Conservation (phyloP, 768 basidiomycete genomes). For the Kwoniella mangroviensis region DNA sequence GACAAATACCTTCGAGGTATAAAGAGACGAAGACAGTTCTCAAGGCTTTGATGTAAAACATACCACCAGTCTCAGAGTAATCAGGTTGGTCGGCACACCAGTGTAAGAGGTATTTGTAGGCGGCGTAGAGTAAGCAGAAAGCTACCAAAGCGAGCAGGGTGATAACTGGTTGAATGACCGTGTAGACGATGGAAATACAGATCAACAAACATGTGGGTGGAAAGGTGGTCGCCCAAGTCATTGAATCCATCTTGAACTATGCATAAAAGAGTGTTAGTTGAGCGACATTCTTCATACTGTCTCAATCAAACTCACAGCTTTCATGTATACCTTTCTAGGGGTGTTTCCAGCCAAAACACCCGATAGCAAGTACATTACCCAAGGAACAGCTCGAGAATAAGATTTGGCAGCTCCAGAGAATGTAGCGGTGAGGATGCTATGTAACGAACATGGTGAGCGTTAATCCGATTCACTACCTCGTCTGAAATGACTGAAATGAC, state of each 20-base stretch:
- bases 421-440: constrained; percentile 51
- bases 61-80: constrained; percentile 58
- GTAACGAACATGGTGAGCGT: not conserved
- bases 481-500: not conserved
- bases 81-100: constrained; percentile 59
- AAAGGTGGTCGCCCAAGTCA: constrained; percentile 49
- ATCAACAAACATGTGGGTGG: constrained; percentile 55
- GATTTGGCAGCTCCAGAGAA: constrained; percentile 52
- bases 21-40: constrained; percentile 57
- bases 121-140: constrained; percentile 55
- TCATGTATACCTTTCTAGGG: constrained; percentile 54
- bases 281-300: too few relatives aligned
- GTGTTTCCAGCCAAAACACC: constrained; percentile 55
- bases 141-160: constrained; percentile 53
- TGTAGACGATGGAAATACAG: constrained; percentile 58
- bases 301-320: constrained; percentile 41
- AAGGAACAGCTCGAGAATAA: constrained; percentile 54
- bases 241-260: constrained; percentile 46
- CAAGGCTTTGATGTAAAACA: constrained; percentile 59
- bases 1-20: constrained; percentile 57
- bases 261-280: not conserved
- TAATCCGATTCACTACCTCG: not conserved
- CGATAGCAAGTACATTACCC: constrained; percentile 50
- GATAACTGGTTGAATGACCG: constrained; percentile 58
- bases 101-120: constrained; percentile 57